Base-by-base conservation (phyloP, 257 asterid genomes). In the Solanum pennellii region DNA sequence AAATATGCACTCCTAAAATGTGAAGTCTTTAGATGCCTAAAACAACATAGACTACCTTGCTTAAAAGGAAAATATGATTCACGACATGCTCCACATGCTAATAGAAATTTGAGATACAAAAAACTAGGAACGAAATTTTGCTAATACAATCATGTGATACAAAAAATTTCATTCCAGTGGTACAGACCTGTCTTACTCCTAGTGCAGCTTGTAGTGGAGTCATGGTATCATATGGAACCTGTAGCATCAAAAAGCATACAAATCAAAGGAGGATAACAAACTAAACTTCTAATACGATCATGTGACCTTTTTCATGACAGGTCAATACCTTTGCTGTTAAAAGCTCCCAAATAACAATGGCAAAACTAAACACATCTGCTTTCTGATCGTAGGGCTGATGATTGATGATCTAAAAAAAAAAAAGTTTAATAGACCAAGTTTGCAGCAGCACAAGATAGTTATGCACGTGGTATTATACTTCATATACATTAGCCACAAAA, bases 271-370 rank as follows among this genome's bases (percentile, higher is more conserved):
- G 41, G 69, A 44, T 75, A 77, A 86, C 79, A 89, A 44, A 88
- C 75, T 75, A 69, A 37, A 60, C 52, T 16, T 74, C 69, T 21
- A 25, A 88, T 60, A 65, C 62, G 10, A 20, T 60, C 35, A 82
- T 31, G 85, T 82, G 45, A 20, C 31, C 65, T 82, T 52, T 82
- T 49, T 20, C 45, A 18, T 52, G 85, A 31, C 72, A 42, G 37
- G 76, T 75, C 82, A 83, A 76, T 69, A 95, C 99, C 98, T 94
- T 94, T 25, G 95, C 94, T 5, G 98, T 94, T 84, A 92, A 91
- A 82, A 97, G 94, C 96, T 97, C 99, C 99, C 99, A 95, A 85
- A 97, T 94, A 84, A 95, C 98, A 89, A 97, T 94, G 27, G 95
- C 98, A 91, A 94, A 97, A 89, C 98, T 97, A 92, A 93, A 95